Evolutionary conservation across 345 rosid species (phyloP).

Genomic region (Syzygium oleosum): DNA sequence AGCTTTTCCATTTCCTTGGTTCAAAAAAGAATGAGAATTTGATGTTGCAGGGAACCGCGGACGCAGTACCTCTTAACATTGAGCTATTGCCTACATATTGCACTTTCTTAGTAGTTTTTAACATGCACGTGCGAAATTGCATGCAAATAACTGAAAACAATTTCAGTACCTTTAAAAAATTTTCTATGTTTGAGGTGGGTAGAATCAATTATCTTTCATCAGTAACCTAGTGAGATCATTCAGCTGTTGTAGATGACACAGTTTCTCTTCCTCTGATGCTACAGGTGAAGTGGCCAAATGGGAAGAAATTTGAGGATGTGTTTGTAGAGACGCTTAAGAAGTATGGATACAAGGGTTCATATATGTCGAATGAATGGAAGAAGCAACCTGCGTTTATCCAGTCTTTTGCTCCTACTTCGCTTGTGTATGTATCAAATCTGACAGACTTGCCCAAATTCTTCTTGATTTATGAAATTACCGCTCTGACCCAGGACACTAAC

Average conservation of each 20-base stretch:
- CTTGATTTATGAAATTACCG: slow-evolving; percentile 62
- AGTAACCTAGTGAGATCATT: neutral
- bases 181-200: neutral
- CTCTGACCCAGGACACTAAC: slow-evolving; percentile 80
- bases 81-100: neutral
- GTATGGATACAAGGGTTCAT: slow-evolving; percentile 77
- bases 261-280: neutral
- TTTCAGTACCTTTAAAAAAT: neutral
- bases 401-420: slow-evolving; percentile 92
- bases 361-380: slow-evolving; percentile 74
- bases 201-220: neutral
- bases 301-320: slow-evolving; percentile 68
- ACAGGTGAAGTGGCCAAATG: slow-evolving; percentile 83
- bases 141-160: neutral
- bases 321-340: slow-evolving; percentile 66
- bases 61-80: neutral
- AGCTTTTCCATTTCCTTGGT: neutral
- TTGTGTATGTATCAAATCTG: slow-evolving; percentile 47
- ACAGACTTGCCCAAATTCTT: slow-evolving; percentile 77
- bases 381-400: slow-evolving; percentile 83
- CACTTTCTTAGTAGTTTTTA: neutral
- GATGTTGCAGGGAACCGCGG: neutral
- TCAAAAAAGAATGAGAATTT: neutral
- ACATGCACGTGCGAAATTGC: neutral
- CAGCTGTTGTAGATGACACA: neutral